phyloP scores from a whole-genome alignment of 1,284 basidiomycete genomes.

The Rhodotorula sp. region DNA sequence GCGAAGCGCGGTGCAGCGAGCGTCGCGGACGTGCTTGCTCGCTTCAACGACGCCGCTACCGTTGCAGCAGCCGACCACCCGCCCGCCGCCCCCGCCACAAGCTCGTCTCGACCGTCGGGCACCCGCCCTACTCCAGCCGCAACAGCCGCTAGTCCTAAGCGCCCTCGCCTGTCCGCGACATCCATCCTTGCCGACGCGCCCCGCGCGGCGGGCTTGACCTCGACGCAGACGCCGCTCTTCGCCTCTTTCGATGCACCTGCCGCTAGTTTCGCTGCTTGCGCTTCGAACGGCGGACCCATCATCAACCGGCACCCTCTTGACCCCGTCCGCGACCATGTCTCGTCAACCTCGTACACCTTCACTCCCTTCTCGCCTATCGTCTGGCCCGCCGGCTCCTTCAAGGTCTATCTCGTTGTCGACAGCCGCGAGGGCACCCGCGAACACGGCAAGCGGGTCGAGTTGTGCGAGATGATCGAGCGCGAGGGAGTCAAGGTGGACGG shows the following conservation, averaged over 20 bases:
- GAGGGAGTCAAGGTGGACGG: conserved; percentile 54
- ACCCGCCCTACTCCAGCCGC: background rate
- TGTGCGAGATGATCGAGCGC: conserved; percentile 49
- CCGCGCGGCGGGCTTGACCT: background rate
- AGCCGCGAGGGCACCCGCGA: conserved; percentile 52
- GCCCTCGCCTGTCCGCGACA: background rate
- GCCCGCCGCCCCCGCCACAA: background rate
- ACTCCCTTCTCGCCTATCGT: conserved; percentile 49
- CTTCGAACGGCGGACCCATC: background rate
- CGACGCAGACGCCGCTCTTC: conserved; percentile 14
- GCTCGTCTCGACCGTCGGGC: background rate
- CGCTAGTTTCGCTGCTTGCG: background rate
- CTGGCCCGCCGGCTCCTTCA: conserved; percentile 55
- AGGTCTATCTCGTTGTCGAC: conserved; percentile 58
- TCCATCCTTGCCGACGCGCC: background rate
- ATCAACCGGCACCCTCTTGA: conserved; percentile 40
- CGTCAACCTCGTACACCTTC: conserved; percentile 43
- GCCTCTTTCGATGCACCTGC: conserved; percentile 7
- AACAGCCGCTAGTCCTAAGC: background rate
- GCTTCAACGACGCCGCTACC: background rate
- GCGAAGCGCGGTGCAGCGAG: background rate
- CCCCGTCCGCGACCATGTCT: conserved; percentile 22
- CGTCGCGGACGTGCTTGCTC: background rate
- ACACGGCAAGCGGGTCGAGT: conserved; percentile 49
- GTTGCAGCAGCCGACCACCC: background rate